Base-by-base conservation (phyloP, 2,329 filamentous ascomycete genomes). In the Fusarium sacchari region DNA sequence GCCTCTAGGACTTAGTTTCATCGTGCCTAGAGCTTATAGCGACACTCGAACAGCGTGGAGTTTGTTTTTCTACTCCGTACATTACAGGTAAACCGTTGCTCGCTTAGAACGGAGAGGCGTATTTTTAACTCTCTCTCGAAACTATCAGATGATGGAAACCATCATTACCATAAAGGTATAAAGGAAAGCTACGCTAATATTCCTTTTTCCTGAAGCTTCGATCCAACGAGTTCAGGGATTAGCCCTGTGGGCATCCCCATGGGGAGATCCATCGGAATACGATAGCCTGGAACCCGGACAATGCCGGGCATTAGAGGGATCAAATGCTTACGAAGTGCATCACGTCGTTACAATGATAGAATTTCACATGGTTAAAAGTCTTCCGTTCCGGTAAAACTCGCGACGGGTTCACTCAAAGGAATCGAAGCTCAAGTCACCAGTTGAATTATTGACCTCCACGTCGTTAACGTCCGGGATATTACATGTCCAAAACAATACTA, bases 381-480 rank as follows among this genome's bases (percentile, higher is more conserved):
- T 37, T 15, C 22, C 22, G 40, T 24, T 32, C 22, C 26, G 7
- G 43, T 28, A 24, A 47, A 63, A 13, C 11, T 20, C 28, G 30
- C 47, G 37, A n/a, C 6, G 24, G 14, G 22, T 44, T 58, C 37
- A 57, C 20, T 26, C 6, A n/a, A 28, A 26, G n/a, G 11, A 28
- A 5, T 42, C 26, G 40, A 32, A 49, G 28, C 39, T 60, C 39
- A 63, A 60, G 53, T 44, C 61, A 64, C 46, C 59, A 63, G 55
- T 60, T 63, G 52, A 56, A 73, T 73, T 74, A 73, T 65, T 74
- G 52, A 43, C 55, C 58, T 68, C 59, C 55, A 24, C 37, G 36
- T 32, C 68, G 67, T 71, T 74, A 68, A 58, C 50, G 60, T 58
- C 26, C 57, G 62, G 71, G 67, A 73, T 74, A 73, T 74, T 72